Percentiles rank a stretch among this genome's conserved stretches.
Conservation (phyloP, 2,329 filamentous ascomycete species). For the Fusarium sp. region DNA sequence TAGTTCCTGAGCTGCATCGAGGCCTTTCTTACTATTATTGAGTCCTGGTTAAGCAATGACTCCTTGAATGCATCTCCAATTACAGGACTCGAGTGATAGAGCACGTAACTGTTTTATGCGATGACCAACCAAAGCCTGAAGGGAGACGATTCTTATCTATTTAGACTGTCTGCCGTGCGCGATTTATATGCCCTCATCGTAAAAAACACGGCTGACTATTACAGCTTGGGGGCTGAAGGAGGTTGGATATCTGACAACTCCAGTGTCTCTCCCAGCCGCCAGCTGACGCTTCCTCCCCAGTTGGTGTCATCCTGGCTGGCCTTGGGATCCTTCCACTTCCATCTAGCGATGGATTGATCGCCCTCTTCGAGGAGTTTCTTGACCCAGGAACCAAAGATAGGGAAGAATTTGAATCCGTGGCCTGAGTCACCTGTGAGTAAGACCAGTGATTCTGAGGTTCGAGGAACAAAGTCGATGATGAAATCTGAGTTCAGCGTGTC, state of each 20-base stretch:
- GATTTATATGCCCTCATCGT: neutral
- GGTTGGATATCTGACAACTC: neutral
- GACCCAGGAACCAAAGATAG: conserved; percentile 67
- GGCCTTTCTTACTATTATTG: neutral
- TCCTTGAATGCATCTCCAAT: neutral
- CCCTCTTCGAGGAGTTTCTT: conserved; percentile 54
- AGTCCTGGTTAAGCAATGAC: neutral
- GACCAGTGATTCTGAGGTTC: conserved; percentile 58
- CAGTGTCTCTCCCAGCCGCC: neutral
- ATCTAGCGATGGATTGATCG: neutral
- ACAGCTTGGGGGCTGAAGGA: neutral
- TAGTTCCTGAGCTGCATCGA: accelerated
- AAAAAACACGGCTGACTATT: neutral
- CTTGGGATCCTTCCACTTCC: neutral
- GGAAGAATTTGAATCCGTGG: conserved; percentile 73
- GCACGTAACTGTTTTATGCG: neutral
- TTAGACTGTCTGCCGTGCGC: neutral
- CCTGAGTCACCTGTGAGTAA: conserved; percentile 69
- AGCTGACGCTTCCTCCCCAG: neutral
- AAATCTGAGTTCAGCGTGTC: conserved; percentile 71
- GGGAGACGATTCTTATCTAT: neutral
- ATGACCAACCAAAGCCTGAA: too few relatives aligned
- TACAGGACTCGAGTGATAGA: neutral
- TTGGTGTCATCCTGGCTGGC: neutral
- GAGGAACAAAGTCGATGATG: conserved; percentile 69